Evolutionary conservation across 305 asterid genomes (phyloP), one percentile per base, ranked within the genome.

Genomic region (Fraxinus dipetala): DNA sequence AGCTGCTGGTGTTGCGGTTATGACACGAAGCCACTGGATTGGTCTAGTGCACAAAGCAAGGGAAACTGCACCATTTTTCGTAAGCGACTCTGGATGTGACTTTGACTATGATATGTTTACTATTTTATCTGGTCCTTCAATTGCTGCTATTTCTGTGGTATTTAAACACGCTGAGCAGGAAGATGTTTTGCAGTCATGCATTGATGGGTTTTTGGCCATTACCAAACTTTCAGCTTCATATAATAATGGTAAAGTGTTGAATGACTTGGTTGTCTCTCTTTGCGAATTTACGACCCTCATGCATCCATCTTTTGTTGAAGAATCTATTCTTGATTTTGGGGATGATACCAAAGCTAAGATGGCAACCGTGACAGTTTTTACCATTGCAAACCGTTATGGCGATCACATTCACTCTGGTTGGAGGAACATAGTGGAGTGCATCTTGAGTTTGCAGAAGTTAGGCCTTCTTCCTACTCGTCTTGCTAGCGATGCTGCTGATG

Each of bases 401-500:
- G 99, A 95, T 85, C 90, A 89, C 79, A 92, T 94, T 80, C 95
- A 92, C 54, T 90, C 93, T 13, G 96, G 98, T 34, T 95, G 99
- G 99, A 91, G 93, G 85, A 93, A 96, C 88, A 90, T 96, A 79
- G 86, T 94, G 81, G 99, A 96, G 79, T 96, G 98, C 87, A 92
- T 94, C 82, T 82, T 94, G 89, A 94, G 97, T 82, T 86, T 95
- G 91, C 98, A 95, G 73, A 94, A 87, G 85, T 84, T 90, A 38
- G 97, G 96, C 72, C 95, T 95, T 87, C 98, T 94, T 89, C 97
- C 99, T 34, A 88, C 96, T 76, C 96, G 95, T 84, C 92, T 93
- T 82, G 94, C 95, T 35, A 91, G 87, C 63, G 97, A 95, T 86
- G 97, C 95, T 80, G 91, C 92, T 77, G 94, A 93, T 84, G 93